Base-by-base conservation (phyloP, 1,139 yeast genomes). In the Saccharomyces hybrid region DNA sequence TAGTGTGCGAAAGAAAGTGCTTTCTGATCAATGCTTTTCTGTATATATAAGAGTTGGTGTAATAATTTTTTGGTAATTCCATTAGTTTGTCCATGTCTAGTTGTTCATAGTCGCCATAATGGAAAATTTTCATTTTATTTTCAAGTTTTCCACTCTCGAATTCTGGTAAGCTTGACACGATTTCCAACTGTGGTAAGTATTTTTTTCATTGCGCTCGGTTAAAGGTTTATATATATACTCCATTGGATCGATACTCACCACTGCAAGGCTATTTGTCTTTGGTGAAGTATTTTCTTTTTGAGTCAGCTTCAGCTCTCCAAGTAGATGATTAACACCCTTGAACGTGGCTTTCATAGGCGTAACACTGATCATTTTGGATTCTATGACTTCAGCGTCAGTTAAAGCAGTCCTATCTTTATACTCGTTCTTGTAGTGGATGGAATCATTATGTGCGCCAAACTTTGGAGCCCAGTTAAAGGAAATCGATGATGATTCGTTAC, bases 81-180 rank as follows among this genome's bases (percentile, higher is more conserved):
- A 69, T 55, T 24, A 66, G 52, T 50, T 61, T 61, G 64, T 90
- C 97, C 63, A 90, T 79, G 65, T 91, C 88, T 27, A 91, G 72
- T 54, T 88, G 91, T 68, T 93, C 99, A 67, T 93, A 93, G 54
- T 93, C 98, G 12, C 89, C 93, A 67, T 82, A 90, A 60, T 90
- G 96, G 63, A 90, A 83, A 1, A 82, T 66, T 56, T 74, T 75
- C 24, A 19, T 38, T 38, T 19, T 11, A 8, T 38, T 38, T 38
- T 38, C 44, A 19, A 2, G 5, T 1, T 51, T 53, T 2, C 55
- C 58, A 1, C 57, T 58, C 8, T 42, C 51, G 1, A 47, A 26
- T 12, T 51, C 16, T 14, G 61, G 57, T 14, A 58, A 31, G 3
- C 55, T 49, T 9, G 58, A 42, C 5, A 59, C 53, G 5, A 67